phyloP scores from a whole-genome alignment of 306 rosid species.

The Ziziphus jujuba region DNA sequence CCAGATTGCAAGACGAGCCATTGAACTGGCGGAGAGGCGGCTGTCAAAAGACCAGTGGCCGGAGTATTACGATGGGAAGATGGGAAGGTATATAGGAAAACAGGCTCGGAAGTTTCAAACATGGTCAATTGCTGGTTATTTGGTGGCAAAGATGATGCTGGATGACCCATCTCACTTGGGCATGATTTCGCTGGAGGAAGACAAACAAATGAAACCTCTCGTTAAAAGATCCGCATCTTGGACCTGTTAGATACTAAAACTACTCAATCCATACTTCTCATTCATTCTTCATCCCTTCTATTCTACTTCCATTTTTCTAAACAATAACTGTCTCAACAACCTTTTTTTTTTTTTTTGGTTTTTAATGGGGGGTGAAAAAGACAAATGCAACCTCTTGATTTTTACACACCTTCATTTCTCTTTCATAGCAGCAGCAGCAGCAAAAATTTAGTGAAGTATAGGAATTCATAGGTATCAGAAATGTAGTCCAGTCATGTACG shows the following conservation, averaged over 20 bases:
- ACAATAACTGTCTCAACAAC: no score
- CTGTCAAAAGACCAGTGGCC: slow-evolving; percentile 42
- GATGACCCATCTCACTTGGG: slow-evolving; percentile 43
- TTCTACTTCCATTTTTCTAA: no score
- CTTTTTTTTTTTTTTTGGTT: no score
- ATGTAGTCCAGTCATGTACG: no score
- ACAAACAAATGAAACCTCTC: slow-evolving; percentile 24
- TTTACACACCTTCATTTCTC: no score
- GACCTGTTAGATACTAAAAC: slow-evolving; percentile 14
- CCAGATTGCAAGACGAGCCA: slow-evolving; percentile 35
- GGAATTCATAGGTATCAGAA: no score
- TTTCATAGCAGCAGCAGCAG: no score
- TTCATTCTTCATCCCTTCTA: no score
- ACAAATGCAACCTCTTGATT: no score
- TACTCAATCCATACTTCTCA: no score
- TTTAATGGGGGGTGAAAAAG: no score
- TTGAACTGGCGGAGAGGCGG: slow-evolving; percentile 33
- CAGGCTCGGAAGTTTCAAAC: slow-evolving; percentile 37
- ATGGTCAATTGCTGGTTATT: slow-evolving; percentile 40
- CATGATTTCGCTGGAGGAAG: slow-evolving; percentile 37
- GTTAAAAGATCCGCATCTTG: slow-evolving; percentile 38
- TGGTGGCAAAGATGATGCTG: slow-evolving; percentile 45
- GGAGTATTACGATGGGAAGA: slow-evolving; percentile 40
- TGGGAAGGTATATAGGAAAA: slow-evolving; percentile 32
- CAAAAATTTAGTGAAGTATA: no score